Base-by-base conservation (phyloP, 2,329 filamentous ascomycete species). In the Polytolypa hystricis region DNA sequence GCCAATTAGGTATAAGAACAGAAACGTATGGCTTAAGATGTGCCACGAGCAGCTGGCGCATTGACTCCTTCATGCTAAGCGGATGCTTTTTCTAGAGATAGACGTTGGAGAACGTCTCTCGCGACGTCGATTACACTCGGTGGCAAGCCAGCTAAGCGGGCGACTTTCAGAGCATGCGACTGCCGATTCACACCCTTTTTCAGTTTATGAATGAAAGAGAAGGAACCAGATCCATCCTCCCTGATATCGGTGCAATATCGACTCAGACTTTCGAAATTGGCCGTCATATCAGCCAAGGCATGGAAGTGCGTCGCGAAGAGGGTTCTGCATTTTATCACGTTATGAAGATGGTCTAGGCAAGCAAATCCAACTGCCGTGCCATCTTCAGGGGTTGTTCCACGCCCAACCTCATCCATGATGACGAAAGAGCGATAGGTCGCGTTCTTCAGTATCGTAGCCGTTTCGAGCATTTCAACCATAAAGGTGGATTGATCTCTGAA, bases 381-480 rank as follows among this genome's bases (percentile, higher is more conserved):
- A 56, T 96, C 91, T 51, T 89, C 81, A 0, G 89, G 86, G 14
- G 91, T 94, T 0, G 93, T 98, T 6, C 91, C 91, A 32, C 91
- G 73, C 1, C 91, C 91, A 25, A 98, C 84, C 65, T 98, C 91
- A 57, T 98, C 91, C 89, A 98, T 96, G 57, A 98, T 89, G 42
- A 91, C 89, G 50, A 98, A 93, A 0, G 82, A 91, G 16, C 80
- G 73, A 1, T 77, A 64, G 1, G 89, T 96, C 0, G 91, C 89
- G 47, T 83, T 72, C 42, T 81, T 83, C 35, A 98, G 70, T 36
- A 98, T 98, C 17, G 81, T 73, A 2, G 89, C 87, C 14, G 91
- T 94, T 62, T 98, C 91, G 2, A 95, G 72, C 91, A 98, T 98
- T 64, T 98, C 91, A 1, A 96, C 85, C 91, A 98, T 96, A 61